These are phyloP conservation scores for Cinnamomum micranthum DNA, from an alignment of 164 flowering plant genomes.

Conservation along the genomic window DNA sequence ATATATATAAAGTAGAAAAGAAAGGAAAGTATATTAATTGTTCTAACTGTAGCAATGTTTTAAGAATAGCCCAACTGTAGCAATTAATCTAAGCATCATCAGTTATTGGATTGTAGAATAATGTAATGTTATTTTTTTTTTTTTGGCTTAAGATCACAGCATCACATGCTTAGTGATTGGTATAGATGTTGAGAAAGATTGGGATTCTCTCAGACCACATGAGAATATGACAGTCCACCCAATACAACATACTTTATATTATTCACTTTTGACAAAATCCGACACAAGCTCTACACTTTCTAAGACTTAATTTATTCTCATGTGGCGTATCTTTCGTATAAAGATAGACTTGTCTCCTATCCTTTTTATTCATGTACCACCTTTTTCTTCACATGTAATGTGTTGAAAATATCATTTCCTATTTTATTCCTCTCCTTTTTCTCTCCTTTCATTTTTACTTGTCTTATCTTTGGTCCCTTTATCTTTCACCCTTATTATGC, in stretches of 20 bases:
- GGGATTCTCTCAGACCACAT: slow-evolving; percentile 24
- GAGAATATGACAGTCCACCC: slow-evolving; percentile 22
- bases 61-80: neutral
- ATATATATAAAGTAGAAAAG: no score
- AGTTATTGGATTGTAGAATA: no score
- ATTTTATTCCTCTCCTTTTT: neutral
- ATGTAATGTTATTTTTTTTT: neutral
- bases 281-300: slow-evolving; percentile 14
- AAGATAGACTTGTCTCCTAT: slow-evolving; percentile 24
- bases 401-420: neutral
- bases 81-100: no score
- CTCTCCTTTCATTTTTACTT: no score
- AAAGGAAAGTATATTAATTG: no score
- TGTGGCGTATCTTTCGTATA: slow-evolving; percentile 14
- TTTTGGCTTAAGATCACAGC: slow-evolving; percentile 9
- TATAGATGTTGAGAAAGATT: slow-evolving; percentile 19
- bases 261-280: slow-evolving; percentile 15
- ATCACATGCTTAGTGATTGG: slow-evolving; percentile 22
- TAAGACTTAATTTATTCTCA: slow-evolving; percentile 1
- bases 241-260: slow-evolving; percentile 1
- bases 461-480: no score
- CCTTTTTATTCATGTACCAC: neutral
- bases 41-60: no score
- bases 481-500: no score
- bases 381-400: slow-evolving; percentile 14